Percentiles rank a stretch among this genome's conserved stretches.
Evolutionary conservation across 2,329 filamentous ascomycete genomes (phyloP).

Genomic region (Lachnellula arida): DNA sequence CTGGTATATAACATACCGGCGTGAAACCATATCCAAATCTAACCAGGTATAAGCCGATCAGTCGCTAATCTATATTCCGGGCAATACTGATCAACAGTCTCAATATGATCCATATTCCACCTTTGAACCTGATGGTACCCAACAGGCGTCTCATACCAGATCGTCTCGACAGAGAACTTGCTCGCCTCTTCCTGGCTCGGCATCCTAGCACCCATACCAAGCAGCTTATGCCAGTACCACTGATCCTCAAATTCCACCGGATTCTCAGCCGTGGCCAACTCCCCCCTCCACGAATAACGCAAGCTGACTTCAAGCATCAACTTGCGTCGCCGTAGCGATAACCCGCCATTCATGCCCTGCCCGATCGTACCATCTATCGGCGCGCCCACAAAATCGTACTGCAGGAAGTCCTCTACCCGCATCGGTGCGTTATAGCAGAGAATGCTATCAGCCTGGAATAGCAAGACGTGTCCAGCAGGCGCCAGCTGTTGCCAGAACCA

Average conservation of each 20-base stretch:
- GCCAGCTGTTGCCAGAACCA: constrained; percentile 29
- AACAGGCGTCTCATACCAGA: constrained; percentile 13
- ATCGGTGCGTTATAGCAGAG: constrained; percentile 23
- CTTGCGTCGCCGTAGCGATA: constrained; percentile 31
- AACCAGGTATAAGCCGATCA: too few relatives aligned
- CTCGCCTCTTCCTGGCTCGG: constrained; percentile 15
- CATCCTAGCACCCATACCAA: constrained; percentile 19
- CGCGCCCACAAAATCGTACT: constrained; percentile 31
- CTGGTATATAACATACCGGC: too few relatives aligned
- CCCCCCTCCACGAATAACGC: constrained; percentile 5
- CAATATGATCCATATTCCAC: constrained; percentile 6
- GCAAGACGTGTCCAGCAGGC: constrained; percentile 24
- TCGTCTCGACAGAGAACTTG: constrained; percentile 20
- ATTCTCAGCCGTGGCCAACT: constrained; percentile 1
- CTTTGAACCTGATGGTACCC: constrained; percentile 19
- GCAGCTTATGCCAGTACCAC: constrained; percentile 25
- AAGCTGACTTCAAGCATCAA: constrained; percentile 25
- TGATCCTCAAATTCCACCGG: constrained; percentile 23
- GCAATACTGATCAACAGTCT: too few relatives aligned
- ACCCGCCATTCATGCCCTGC: constrained; percentile 31
- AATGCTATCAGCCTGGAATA: constrained; percentile 29
- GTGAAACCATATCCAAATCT: too few relatives aligned
- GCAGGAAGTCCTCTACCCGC: constrained; percentile 27
- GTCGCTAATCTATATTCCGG: too few relatives aligned
- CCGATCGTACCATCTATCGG: constrained; percentile 18